Evolutionary conservation across 768 basidiomycete genomes (phyloP).

Genomic region (Exidia glandulosa): DNA sequence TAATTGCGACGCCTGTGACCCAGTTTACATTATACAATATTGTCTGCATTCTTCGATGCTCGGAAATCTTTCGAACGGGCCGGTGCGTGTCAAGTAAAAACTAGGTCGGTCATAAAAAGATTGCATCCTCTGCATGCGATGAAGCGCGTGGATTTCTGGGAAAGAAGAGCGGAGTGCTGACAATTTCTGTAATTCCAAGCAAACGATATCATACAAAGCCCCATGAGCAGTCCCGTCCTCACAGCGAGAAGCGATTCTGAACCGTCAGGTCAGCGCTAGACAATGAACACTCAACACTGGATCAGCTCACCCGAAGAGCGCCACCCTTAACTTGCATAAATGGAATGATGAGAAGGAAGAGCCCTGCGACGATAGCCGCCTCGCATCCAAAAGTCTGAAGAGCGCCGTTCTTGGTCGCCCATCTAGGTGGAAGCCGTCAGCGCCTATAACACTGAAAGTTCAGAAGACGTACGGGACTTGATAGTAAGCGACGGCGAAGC

Average conservation of each 20-base stretch:
- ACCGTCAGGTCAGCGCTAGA: background rate
- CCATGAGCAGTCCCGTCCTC: too few species aligned
- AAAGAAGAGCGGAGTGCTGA: too few species aligned
- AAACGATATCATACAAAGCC: too few species aligned
- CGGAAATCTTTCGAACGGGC: too few species aligned
- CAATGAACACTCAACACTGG: background rate
- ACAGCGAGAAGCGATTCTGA: background rate
- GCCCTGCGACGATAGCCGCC: constrained; percentile 42
- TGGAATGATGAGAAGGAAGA: constrained; percentile 44
- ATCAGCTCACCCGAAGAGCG: constrained; percentile 29
- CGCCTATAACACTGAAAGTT: background rate
- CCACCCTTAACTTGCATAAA: constrained; percentile 39
- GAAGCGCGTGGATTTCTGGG: too few species aligned
- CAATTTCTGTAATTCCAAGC: too few species aligned
- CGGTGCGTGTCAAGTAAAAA: too few species aligned
- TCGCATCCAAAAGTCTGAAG: constrained; percentile 53
- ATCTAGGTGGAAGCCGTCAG: constrained; percentile 9
- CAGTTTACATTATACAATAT: too few species aligned
- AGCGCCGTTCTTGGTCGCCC: constrained; percentile 50
- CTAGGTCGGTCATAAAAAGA: too few species aligned
- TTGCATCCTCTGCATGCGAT: too few species aligned
- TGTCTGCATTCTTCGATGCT: too few species aligned
- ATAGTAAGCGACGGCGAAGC: constrained; percentile 56
- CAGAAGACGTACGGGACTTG: constrained; percentile 31
- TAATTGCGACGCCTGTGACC: too few species aligned